A percentile compares a stretch with the other conserved stretches of the same genome.
phyloP scores from a whole-genome alignment of 768 basidiomycete genomes.

The Podaxis carcinomalis region DNA sequence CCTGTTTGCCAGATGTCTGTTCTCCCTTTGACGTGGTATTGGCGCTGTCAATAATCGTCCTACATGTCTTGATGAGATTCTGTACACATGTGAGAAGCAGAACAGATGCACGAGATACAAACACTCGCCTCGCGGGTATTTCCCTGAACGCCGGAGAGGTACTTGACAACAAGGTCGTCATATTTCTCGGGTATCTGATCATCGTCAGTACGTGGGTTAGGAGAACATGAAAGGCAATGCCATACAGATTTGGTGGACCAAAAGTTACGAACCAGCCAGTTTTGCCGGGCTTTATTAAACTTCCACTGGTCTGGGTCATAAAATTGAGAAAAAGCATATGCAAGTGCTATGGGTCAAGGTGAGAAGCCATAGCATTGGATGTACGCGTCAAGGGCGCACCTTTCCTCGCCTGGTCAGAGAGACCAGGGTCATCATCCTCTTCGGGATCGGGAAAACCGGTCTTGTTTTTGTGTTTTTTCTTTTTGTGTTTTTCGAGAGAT shows the following conservation, averaged over 20 bases:
- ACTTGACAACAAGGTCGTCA: slow-evolving; percentile 37
- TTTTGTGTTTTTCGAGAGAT: slow-evolving; percentile 11
- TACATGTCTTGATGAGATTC: slow-evolving; percentile 6
- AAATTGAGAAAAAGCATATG: slow-evolving; percentile 54
- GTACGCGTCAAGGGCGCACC: slow-evolving; percentile 22
- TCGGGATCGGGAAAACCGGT: slow-evolving; percentile 41
- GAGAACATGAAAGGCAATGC: slow-evolving; percentile 3
- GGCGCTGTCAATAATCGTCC: not conserved
- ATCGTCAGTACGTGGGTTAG: not conserved
- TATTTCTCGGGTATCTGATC: slow-evolving; percentile 50
- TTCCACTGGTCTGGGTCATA: slow-evolving; percentile 54
- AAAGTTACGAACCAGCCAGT: slow-evolving; percentile 67
- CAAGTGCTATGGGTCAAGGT: slow-evolving; percentile 28
- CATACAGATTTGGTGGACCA: slow-evolving; percentile 49
- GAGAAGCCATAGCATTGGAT: not conserved
- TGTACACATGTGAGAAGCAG: not conserved
- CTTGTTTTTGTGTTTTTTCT: slow-evolving; percentile 37
- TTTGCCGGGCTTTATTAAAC: slow-evolving; percentile 71
- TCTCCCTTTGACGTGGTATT: not conserved
- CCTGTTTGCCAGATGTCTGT: not conserved
- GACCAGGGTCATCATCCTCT: slow-evolving; percentile 23
- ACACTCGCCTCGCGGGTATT: slow-evolving; percentile 37
- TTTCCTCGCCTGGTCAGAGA: slow-evolving; percentile 35
- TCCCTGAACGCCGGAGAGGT: slow-evolving; percentile 46
- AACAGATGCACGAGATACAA: not conserved